Evolutionary conservation across 768 basidiomycete genomes (phyloP).

Genomic region (Terana coerulea): DNA sequence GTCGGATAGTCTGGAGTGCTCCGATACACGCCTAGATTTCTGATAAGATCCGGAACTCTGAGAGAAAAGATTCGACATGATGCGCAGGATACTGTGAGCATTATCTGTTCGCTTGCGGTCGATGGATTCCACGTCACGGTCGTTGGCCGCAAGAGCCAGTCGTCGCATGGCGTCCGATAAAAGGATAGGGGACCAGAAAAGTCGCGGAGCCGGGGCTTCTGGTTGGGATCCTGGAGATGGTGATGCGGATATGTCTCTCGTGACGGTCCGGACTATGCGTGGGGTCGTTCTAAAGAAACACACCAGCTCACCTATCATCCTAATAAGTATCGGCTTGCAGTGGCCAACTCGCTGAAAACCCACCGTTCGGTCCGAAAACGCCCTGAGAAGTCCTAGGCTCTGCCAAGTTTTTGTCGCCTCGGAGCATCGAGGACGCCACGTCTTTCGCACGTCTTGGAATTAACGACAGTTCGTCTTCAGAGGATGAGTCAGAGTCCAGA

Average conservation of each 20-base stretch:
- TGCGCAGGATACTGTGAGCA: slow-evolving; percentile 58
- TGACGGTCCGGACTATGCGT: slow-evolving; percentile 59
- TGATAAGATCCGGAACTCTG: slow-evolving; percentile 52
- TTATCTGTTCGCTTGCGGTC: slow-evolving; percentile 44
- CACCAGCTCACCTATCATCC: slow-evolving; percentile 66
- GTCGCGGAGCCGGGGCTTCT: slow-evolving; percentile 25
- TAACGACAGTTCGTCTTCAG: slow-evolving; percentile 53
- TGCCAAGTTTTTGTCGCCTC: slow-evolving; percentile 72
- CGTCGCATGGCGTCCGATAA: slow-evolving; percentile 72
- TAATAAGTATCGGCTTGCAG: not conserved
- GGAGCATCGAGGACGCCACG: slow-evolving; percentile 48
- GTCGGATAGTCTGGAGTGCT: slow-evolving; percentile 36
- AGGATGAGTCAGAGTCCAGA: slow-evolving; percentile 59
- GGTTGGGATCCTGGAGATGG: slow-evolving; percentile 29
- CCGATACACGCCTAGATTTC: slow-evolving; percentile 23
- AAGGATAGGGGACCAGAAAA: slow-evolving; percentile 61
- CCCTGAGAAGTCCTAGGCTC: slow-evolving; percentile 87
- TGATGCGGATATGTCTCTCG: slow-evolving; percentile 45
- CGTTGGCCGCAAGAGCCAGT: slow-evolving; percentile 58
- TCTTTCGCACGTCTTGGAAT: slow-evolving; percentile 40
- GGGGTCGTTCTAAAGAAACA: slow-evolving; percentile 82
- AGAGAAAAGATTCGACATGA: slow-evolving; percentile 75
- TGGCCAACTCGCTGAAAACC: slow-evolving; percentile 8
- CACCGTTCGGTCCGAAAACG: slow-evolving; percentile 86
- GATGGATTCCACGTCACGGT: slow-evolving; percentile 37